Percentiles rank a stretch among this genome's conserved stretches.
Evolutionary conservation across 148 eudicot genomes (phyloP).

Genomic region (Nyssa sinensis): DNA sequence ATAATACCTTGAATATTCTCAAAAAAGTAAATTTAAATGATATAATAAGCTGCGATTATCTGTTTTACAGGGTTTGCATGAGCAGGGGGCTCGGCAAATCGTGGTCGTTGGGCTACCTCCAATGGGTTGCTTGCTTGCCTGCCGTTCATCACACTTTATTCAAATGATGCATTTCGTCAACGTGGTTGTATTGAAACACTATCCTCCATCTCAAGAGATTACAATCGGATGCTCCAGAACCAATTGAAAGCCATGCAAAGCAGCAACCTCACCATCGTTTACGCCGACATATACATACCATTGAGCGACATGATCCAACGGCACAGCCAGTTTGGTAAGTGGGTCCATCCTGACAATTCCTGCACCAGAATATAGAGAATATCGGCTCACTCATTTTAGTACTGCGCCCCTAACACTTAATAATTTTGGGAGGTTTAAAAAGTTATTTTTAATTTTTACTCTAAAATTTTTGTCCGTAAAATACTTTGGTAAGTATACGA

Average conservation of each 20-base stretch:
- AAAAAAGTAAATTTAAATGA: background rate
- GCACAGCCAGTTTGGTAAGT: constrained; percentile 38
- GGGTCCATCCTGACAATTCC: too few species aligned
- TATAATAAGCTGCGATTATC: background rate
- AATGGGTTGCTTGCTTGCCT: constrained; percentile 58
- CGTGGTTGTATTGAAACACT: constrained; percentile 53
- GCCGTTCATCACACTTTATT: constrained; percentile 38
- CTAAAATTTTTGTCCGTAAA: too few species aligned
- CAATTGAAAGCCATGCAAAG: constrained; percentile 33
- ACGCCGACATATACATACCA: constrained; percentile 32
- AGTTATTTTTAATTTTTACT: too few species aligned
- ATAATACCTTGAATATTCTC: background rate
- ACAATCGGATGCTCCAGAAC: constrained; percentile 39
- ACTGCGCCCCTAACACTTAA: too few species aligned
- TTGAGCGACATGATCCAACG: constrained; percentile 26
- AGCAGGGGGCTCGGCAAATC: constrained; percentile 48
- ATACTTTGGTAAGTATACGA: too few species aligned
- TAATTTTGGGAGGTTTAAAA: too few species aligned
- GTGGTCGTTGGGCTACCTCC: constrained; percentile 59
- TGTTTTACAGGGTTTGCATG: constrained; percentile 33
- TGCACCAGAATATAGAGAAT: too few species aligned
- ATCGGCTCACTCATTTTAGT: too few species aligned
- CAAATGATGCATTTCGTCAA: background rate
- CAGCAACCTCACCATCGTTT: constrained; percentile 8
- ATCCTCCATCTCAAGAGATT: constrained; percentile 41